These are phyloP conservation scores for Penicillium lividum DNA, from an alignment of 495 filamentous ascomycete genomes.

Conservation along the genomic window DNA sequence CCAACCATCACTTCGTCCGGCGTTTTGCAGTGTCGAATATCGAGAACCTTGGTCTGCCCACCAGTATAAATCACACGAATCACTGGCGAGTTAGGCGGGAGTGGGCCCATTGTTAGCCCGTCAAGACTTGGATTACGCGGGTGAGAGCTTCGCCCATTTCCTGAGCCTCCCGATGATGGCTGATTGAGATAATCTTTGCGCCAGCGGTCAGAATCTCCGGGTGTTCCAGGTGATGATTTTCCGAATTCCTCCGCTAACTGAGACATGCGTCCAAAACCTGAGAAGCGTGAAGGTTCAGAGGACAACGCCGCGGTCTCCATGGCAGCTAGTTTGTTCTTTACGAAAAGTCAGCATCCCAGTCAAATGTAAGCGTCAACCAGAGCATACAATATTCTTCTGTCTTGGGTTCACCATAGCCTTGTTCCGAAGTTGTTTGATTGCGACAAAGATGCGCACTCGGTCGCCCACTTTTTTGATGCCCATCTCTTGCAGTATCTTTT, in stretches of 20 bases:
- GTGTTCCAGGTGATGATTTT: slow-evolving; percentile 64
- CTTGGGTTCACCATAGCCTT: slow-evolving; percentile 81
- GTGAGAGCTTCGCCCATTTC: slow-evolving; percentile 45
- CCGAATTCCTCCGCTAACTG: slow-evolving; percentile 56
- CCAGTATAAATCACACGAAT: slow-evolving; percentile 91
- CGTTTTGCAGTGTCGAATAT: slow-evolving; percentile 84
- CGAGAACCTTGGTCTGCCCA: slow-evolving; percentile 86
- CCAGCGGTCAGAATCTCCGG: slow-evolving; percentile 49
- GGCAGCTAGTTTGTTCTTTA: slow-evolving; percentile 47
- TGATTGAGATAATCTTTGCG: slow-evolving; percentile 56
- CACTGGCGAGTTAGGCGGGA: slow-evolving; percentile 76
- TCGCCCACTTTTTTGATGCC: slow-evolving; percentile 98
- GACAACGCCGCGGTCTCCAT: slow-evolving; percentile 54
- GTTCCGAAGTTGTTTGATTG: slow-evolving; percentile 87
- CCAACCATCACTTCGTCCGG: slow-evolving; percentile 86
- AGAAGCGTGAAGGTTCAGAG: slow-evolving; percentile 66
- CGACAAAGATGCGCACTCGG: slow-evolving; percentile 88
- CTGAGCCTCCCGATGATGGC: slow-evolving; percentile 49
- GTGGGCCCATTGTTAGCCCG: slow-evolving; percentile 73
- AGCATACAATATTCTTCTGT: slow-evolving; percentile 80
- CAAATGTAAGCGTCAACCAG: not conserved
- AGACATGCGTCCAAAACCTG: slow-evolving; percentile 70
- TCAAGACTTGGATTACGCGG: slow-evolving; percentile 73
- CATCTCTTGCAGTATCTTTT: slow-evolving; percentile 94
- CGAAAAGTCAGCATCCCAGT: slow-evolving; percentile 15